phyloP scores from a whole-genome alignment of 441 rosid genomes.

The Syzygium syzygioides region DNA sequence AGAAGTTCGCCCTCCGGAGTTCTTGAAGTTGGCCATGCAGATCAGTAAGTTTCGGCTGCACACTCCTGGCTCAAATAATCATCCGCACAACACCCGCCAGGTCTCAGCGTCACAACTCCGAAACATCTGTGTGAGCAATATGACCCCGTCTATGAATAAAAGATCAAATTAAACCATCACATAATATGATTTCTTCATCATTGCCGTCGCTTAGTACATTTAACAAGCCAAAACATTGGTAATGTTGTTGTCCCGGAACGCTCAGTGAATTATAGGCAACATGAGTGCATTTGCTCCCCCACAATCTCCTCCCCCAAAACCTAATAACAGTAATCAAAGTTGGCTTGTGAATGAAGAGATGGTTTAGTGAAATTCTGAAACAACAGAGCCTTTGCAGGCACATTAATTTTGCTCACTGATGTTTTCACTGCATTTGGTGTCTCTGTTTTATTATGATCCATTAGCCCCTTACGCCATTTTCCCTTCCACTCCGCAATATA shows the following conservation, averaged over 20 bases:
- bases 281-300: not conserved
- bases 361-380: not conserved
- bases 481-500: not conserved
- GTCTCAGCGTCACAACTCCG: not conserved
- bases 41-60: conserved; percentile 52
- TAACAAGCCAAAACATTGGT: not conserved
- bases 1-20: conserved; percentile 33
- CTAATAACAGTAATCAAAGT: not conserved
- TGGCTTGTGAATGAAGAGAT: not conserved
- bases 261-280: not conserved
- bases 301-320: not conserved
- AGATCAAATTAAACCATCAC: not conserved
- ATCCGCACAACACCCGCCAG: conserved; percentile 27
- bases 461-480: not conserved
- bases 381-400: not conserved
- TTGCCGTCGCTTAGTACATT: not conserved
- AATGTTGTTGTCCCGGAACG: not conserved
- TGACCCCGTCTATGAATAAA: not conserved
- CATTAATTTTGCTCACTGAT: not conserved
- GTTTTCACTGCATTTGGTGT: not conserved
- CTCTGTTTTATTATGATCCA: not conserved
- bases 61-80: conserved; percentile 79
- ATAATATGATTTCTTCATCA: not conserved
- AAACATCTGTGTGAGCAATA: not conserved
- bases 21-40: conserved; percentile 51